Conservation (phyloP, 1,284 basidiomycete species). For the Ceratobasidium sp. region DNA sequence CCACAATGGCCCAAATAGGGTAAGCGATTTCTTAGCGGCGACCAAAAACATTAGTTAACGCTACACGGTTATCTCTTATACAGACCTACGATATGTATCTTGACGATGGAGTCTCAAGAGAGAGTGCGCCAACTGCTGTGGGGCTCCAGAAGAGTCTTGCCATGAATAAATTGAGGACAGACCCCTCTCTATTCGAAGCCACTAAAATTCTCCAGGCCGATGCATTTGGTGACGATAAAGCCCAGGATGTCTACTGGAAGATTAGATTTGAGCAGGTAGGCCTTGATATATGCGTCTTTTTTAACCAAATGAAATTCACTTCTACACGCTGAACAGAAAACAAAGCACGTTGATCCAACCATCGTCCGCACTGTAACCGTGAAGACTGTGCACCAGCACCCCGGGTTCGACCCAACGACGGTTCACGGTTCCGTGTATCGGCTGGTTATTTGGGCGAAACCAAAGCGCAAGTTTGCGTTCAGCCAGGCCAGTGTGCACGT, state of each 20-base stretch:
- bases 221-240: conserved; percentile 25
- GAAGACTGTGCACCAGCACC: conserved; percentile 5
- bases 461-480: not conserved
- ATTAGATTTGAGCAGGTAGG: conserved; percentile 14
- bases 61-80: not conserved
- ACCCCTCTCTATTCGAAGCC: not conserved
- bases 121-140: conserved; percentile 40
- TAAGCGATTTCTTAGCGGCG: not conserved
- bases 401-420: conserved; percentile 25
- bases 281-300: not conserved
- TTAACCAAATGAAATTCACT: not conserved
- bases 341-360: not conserved
- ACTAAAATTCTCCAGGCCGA: not conserved
- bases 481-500: not conserved
- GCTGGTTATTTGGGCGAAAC: conserved; percentile 26
- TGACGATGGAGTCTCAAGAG: conserved; percentile 44
- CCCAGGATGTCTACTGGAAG: conserved; percentile 28
- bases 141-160: not conserved
- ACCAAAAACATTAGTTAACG: not conserved
- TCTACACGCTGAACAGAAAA: not conserved
- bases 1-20: conserved; percentile 4
- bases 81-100: conserved; percentile 44
- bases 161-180: not conserved
- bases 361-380: conserved; percentile 1
- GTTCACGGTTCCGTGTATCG: conserved; percentile 6